Conservation (phyloP, 2,329 filamentous ascomycete species). For the Alternaria panax region DNA sequence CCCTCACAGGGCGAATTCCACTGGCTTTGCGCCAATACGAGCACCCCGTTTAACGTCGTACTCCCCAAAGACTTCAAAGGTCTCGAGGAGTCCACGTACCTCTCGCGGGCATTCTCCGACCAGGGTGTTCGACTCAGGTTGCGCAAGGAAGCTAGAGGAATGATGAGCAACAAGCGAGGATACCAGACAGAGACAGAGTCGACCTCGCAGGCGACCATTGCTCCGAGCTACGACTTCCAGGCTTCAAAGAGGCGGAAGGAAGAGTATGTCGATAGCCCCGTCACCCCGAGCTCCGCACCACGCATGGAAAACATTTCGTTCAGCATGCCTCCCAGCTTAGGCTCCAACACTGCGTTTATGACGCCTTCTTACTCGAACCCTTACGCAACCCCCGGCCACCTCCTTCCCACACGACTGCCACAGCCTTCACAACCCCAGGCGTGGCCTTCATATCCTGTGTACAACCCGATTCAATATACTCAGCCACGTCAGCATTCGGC, state of each 20-base stretch:
- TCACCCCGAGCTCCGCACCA: not conserved
- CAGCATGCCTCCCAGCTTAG: not conserved
- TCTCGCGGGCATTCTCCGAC: conserved; percentile 84
- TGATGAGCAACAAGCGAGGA: conserved; percentile 37
- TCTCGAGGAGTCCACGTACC: conserved; percentile 79
- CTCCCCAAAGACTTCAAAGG: conserved; percentile 76
- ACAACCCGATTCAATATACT: not conserved
- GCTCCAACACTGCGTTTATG: not conserved
- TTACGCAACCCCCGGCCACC: not conserved
- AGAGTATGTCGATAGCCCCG: not conserved
- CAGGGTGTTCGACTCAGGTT: conserved; percentile 84
- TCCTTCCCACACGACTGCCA: not conserved
- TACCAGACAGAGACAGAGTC: conserved; percentile 22
- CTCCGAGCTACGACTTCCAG: not conserved
- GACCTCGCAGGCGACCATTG: not conserved
- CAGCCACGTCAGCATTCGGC: not conserved
- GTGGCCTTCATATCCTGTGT: not conserved
- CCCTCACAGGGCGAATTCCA: conserved; percentile 52
- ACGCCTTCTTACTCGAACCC: not conserved
- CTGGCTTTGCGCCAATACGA: conserved; percentile 61
- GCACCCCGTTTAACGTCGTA: conserved; percentile 71
- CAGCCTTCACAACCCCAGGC: not conserved
- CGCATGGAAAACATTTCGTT: not conserved
- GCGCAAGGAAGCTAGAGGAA: conserved; percentile 76
- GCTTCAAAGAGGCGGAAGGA: not conserved